Percentiles rank a stretch among this genome's conserved stretches.
These are phyloP conservation scores for Diaporthe sp. DNA, from an alignment of 2,329 filamentous ascomycete genomes.

Conservation along the genomic window DNA sequence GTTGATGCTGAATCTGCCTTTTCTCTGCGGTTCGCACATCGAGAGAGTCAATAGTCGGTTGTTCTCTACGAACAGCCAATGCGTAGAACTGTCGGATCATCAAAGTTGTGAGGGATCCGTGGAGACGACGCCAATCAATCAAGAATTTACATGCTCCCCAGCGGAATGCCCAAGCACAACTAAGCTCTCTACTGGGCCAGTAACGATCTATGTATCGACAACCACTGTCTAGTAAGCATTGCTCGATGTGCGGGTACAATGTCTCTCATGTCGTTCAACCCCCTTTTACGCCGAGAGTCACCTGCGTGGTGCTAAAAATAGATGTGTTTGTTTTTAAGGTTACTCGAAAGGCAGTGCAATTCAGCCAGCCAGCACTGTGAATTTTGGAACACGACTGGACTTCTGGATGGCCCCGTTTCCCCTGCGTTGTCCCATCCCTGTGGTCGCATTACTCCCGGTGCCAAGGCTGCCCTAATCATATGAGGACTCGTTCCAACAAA, in stretches of 20 bases:
- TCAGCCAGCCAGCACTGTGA: neutral
- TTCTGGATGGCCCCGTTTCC: neutral
- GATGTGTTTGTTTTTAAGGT: conserved; percentile 9
- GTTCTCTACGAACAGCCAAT: fast-evolving
- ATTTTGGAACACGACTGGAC: conserved; percentile 3
- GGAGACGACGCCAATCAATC: neutral
- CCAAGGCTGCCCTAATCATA: neutral
- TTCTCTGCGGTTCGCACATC: neutral
- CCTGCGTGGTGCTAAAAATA: neutral
- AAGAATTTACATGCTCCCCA: neutral
- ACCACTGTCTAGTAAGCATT: neutral
- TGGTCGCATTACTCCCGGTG: neutral
- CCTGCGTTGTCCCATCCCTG: neutral
- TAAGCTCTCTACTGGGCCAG: neutral
- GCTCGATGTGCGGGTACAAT: neutral
- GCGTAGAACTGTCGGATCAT: neutral
- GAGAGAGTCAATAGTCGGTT: no score
- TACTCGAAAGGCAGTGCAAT: neutral
- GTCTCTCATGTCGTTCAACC: neutral
- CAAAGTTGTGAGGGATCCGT: neutral
- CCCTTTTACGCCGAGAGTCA: neutral
- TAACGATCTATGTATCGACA: neutral
- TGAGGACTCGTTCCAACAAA: neutral
- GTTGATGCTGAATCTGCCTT: no score
- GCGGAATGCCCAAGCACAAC: neutral